Conservation (phyloP, 108 stramenopile genomes). For the Fragilariopsis cylindrus region DNA sequence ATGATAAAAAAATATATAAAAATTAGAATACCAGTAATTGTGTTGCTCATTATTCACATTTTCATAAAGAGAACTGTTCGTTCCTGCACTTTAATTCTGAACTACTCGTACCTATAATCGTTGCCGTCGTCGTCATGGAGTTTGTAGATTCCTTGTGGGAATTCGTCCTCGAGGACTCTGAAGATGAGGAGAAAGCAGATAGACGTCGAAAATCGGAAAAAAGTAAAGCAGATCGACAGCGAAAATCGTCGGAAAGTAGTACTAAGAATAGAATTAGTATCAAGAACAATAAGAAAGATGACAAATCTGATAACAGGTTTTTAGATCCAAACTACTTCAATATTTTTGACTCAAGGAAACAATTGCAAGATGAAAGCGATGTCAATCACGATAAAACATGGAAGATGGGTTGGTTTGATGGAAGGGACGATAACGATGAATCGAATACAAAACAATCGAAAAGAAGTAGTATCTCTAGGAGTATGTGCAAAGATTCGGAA, state of each 20-base stretch:
- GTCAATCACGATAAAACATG: not conserved
- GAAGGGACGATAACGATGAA: not conserved
- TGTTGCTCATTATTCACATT: too few species aligned
- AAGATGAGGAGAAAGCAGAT: conserved; percentile 8
- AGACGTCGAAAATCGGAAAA: not conserved
- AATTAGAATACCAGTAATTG: too few species aligned
- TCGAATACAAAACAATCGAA: not conserved
- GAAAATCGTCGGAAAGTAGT: not conserved
- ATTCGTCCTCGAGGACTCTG: conserved; percentile 29
- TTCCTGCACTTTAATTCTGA: too few species aligned
- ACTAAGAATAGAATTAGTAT: not conserved
- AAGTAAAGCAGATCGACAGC: not conserved
- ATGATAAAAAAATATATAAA: too few species aligned
- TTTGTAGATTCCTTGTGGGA: conserved; percentile 35
- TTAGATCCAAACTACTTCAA: not conserved
- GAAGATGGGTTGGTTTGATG: not conserved
- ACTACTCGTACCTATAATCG: too few species aligned
- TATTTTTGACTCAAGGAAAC: not conserved
- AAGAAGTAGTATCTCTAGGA: not conserved
- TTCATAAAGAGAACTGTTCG: too few species aligned
- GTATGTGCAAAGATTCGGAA: not conserved
- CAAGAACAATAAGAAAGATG: not conserved
- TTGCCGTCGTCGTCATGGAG: conserved; percentile 4
- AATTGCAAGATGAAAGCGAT: not conserved
- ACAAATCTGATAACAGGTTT: not conserved